A percentile compares a stretch with the other conserved stretches of the same genome.
Evolutionary conservation across 1,139 yeast genomes (phyloP).

Genomic region (Suhomyces taliae): DNA sequence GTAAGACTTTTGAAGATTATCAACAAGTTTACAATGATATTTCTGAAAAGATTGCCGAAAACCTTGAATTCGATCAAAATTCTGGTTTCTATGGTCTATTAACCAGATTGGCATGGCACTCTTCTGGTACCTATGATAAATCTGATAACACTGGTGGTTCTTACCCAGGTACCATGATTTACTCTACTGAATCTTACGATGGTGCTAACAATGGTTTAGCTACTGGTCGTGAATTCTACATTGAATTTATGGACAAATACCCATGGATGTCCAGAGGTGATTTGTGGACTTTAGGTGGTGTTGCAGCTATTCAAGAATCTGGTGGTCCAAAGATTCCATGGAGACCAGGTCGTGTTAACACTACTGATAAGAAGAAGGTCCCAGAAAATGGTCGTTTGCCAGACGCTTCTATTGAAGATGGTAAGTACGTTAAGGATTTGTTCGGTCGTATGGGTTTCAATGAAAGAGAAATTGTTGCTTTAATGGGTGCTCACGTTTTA

Average conservation of each 20-base stretch:
- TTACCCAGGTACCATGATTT: constrained; percentile 81
- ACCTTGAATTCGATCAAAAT: constrained; percentile 74
- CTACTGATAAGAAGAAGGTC: constrained; percentile 35
- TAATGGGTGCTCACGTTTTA: constrained; percentile 85
- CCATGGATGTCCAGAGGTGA: constrained; percentile 88
- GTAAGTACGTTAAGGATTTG: constrained; percentile 67
- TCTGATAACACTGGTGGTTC: constrained; percentile 70
- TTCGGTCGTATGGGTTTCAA: constrained; percentile 66
- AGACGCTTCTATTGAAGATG: constrained; percentile 66
- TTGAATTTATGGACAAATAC: constrained; percentile 57
- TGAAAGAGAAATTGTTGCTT: constrained; percentile 82
- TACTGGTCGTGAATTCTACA: constrained; percentile 64
- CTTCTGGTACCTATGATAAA: constrained; percentile 68
- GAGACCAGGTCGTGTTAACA: constrained; percentile 80
- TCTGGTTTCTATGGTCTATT: constrained; percentile 66
- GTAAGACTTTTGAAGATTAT: constrained; percentile 53
- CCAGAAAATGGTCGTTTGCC: constrained; percentile 80
- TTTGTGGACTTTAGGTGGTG: constrained; percentile 86
- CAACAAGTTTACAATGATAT: constrained; percentile 81
- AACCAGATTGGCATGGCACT: constrained; percentile 76
- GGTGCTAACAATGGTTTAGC: constrained; percentile 76
- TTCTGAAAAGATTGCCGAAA: constrained; percentile 68
- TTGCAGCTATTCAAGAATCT: constrained; percentile 79
- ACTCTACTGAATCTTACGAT: constrained; percentile 61
- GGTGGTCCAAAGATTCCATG: constrained; percentile 85